A percentile compares a stretch with the other conserved stretches of the same genome.
Conservation (phyloP, 129 eudicot species). For the Flaveria linearis region DNA sequence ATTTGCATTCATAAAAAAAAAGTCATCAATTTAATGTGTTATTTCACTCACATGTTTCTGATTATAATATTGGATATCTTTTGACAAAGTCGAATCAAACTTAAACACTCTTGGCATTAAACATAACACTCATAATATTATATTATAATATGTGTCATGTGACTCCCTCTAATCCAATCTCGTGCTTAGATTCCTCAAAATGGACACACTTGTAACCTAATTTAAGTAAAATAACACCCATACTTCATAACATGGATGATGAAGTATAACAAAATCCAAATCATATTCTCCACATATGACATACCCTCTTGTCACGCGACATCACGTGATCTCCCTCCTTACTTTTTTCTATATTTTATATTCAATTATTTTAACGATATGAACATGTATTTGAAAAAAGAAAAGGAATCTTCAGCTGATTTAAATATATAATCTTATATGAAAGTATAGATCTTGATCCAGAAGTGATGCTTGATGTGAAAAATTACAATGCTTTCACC, state of each 20-base stretch:
- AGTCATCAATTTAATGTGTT: too few relatives aligned
- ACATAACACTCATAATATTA: background rate
- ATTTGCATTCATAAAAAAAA: too few relatives aligned
- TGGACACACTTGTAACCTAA: constrained; percentile 48
- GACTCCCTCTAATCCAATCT: constrained; percentile 41
- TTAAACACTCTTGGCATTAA: background rate
- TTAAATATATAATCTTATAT: background rate
- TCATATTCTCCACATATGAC: constrained; percentile 38
- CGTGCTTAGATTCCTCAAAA: constrained; percentile 62
- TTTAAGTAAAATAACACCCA: constrained; percentile 46
- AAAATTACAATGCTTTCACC: constrained; percentile 9
- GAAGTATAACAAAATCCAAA: constrained; percentile 57
- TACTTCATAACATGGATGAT: constrained; percentile 37
- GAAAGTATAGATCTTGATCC: constrained; percentile 20
- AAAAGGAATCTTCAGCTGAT: constrained; percentile 25
- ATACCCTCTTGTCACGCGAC: constrained; percentile 66
- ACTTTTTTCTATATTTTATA: background rate
- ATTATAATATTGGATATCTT: background rate
- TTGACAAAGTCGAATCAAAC: constrained; percentile 16
- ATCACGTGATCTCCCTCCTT: constrained; percentile 60
- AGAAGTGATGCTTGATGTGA: constrained; percentile 12
- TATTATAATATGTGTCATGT: constrained; percentile 32
- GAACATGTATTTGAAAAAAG: constrained; percentile 11
- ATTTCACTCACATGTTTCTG: too few relatives aligned
- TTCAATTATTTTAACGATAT: constrained; percentile 18